A percentile compares a stretch with the other conserved stretches of the same genome.
phyloP scores from a whole-genome alignment of 805 yeast genomes.

The Monosporozyma siamensis region DNA sequence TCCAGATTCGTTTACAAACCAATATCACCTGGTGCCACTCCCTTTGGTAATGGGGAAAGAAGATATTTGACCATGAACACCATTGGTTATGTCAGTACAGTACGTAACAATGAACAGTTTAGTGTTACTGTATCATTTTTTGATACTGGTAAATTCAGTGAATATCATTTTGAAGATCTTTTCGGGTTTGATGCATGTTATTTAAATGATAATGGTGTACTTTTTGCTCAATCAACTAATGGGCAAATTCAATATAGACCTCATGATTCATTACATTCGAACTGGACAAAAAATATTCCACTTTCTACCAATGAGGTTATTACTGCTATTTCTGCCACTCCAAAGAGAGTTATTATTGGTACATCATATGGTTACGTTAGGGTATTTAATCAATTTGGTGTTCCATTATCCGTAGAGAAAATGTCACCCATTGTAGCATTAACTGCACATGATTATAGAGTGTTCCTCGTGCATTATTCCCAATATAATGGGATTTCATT shows the following conservation, averaged over 20 bases:
- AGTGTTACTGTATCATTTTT: conserved; percentile 83
- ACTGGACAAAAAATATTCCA: conserved; percentile 65
- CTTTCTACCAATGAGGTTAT: conserved; percentile 44
- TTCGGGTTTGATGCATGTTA: conserved; percentile 66
- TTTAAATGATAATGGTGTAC: conserved; percentile 54
- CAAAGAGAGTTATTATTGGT: conserved; percentile 53
- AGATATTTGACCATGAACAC: conserved; percentile 74
- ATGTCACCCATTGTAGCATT: conserved; percentile 64
- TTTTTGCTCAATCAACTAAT: conserved; percentile 44
- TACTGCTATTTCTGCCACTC: conserved; percentile 61
- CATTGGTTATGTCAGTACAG: conserved; percentile 75
- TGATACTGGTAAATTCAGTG: conserved; percentile 64
- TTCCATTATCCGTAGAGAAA: conserved; percentile 60
- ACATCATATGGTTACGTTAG: conserved; percentile 71
- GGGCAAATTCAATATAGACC: conserved; percentile 56
- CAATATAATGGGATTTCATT: conserved; percentile 21
- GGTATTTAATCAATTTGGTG: conserved; percentile 61
- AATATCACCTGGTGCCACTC: conserved; percentile 82
- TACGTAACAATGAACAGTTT: conserved; percentile 46
- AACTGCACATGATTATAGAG: conserved; percentile 48
- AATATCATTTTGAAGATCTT: conserved; percentile 77
- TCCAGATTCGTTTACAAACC: conserved; percentile 36
- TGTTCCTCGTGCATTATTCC: conserved; percentile 42
- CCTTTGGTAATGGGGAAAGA: conserved; percentile 56
- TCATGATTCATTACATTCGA: conserved; percentile 51